Evolutionary conservation across 352 stramenopile species (phyloP), one percentile per base, ranked within the genome.

Genomic region (Globisporangium nodosum): DNA sequence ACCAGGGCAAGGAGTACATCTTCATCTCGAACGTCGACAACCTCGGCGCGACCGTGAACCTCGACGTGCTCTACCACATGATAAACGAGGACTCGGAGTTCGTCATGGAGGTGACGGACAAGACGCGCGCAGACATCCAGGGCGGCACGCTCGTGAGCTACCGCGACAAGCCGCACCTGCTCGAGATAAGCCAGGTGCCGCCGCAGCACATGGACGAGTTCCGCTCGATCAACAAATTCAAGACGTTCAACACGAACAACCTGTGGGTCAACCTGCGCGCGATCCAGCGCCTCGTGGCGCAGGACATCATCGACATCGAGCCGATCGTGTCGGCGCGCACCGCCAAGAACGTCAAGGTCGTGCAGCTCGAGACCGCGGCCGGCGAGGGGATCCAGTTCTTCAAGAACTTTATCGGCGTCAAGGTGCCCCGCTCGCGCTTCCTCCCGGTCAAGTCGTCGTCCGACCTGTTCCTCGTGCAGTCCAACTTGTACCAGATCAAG

Each of bases 11-110:
- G 69, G 97, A 98, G 70, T 99, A 99, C 81, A 98, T 99, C 68
- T 99, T 99, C 78, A 98, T 99, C 60, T 98, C 92, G 53, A 99
- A 99, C 76, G 98, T 98, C 43, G 97, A 99, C 79, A 99, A 99
- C 70, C 85, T 99, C 9, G 97, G 97, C 39, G 97, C 97, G 18
- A 99, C 95, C 5, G 88, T 99, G 61, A 88, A 99, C 66, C 71
- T 99, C 31, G 87, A 97, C 65, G 98, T 99, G 68, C 78, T 99
- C 12, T 98, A 98, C 56, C 96, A 99, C 79, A 99, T 99, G 81
- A 98, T 98, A 61, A 89, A 96, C 45, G 93, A 92, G 35, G 93
- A 98, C 56, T 92, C 92, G 13, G 94, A 98, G 49, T 99, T 99
- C 72, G 95, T 98, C 61, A 99, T 99, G 97, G 97, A 99, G 61